Conservation (phyloP, 768 basidiomycete genomes). For the Lanmaoa pseudosensibilis region DNA sequence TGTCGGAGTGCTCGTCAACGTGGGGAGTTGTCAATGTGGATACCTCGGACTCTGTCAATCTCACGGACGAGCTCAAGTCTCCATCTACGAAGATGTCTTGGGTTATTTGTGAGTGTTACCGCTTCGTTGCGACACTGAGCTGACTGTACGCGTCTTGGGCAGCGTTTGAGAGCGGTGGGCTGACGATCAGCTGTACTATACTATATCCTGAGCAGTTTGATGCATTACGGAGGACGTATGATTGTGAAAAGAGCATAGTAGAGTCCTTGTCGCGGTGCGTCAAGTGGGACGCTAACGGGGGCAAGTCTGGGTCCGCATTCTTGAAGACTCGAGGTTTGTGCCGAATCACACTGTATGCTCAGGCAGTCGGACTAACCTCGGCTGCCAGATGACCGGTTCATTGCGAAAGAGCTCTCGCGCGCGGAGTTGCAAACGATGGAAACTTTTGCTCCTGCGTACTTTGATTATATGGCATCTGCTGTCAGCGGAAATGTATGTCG, state of each 20-base stretch:
- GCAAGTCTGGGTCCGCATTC: slow-evolving; percentile 96
- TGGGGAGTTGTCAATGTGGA: slow-evolving; percentile 93
- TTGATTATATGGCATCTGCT: slow-evolving; percentile 97
- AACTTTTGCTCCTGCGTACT: slow-evolving; percentile 95
- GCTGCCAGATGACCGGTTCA: slow-evolving; percentile 88
- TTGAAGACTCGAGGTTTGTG: slow-evolving; percentile 85
- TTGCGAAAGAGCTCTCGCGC: slow-evolving; percentile 92
- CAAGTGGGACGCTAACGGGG: slow-evolving; percentile 94
- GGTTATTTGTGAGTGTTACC: slow-evolving; percentile 64
- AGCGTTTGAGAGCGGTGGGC: slow-evolving; percentile 89
- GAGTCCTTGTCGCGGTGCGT: slow-evolving; percentile 92
- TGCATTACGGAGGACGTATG: slow-evolving; percentile 85
- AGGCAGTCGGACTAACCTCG: background rate
- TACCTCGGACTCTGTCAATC: slow-evolving; percentile 59
- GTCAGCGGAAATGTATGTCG: slow-evolving; percentile 74
- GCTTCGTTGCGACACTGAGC: background rate
- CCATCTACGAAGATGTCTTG: slow-evolving; percentile 80
- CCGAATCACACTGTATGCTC: background rate
- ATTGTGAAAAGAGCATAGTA: slow-evolving; percentile 91
- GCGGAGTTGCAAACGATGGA: slow-evolving; percentile 94
- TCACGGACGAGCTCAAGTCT: slow-evolving; percentile 72
- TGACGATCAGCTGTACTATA: slow-evolving; percentile 91
- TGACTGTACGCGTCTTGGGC: background rate
- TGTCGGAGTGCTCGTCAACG: slow-evolving; percentile 80
- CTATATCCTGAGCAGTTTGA: slow-evolving; percentile 98